Evolutionary conservation across 164 flowering plant genomes (phyloP), one percentile per base, ranked within the genome.

Genomic region (Vitis amurensis): DNA sequence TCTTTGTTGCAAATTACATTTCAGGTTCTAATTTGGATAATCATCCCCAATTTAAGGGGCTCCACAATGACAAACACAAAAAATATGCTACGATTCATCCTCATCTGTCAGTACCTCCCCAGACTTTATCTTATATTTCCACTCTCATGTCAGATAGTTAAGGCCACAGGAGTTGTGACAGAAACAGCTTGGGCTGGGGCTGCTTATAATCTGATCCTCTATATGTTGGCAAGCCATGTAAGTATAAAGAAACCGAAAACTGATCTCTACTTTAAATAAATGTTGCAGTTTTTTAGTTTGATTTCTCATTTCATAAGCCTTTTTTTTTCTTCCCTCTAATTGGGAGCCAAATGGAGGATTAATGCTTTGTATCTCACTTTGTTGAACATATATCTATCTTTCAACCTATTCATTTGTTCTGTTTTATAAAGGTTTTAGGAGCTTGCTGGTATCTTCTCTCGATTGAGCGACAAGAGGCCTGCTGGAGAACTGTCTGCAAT

Each of bases 101-200:
- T 88, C 44, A 79, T 87, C 23, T 76, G 82, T 62, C 90, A 87
- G 77, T 88, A 85, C 67, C 49, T 88, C 13, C 92, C 89, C 3
- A 76, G 85, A 62, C 84, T 88, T 2, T 83, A 55, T 64, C 85
- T 87, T 23, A 84, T 85, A 55, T 82, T 81, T 72, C 90, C 90
- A 51, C 78, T 88, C 2, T 78, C 88, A 15, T 68, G 79, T 4
- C 83, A 84, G 73, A 83, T 88, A 49, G 83, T 84, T 37, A 84
- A 87, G 75, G 84, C 90, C 60, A 78, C 85, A 16, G 90, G 92
- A 7, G 82, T 88, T 63, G 82, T 88, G 61, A 88, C 89, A 44
- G 81, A 83, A 61, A 84, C 89, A 51, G 88, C 90, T 14, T 88
- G 91, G 91, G 88, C 90, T 14, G 90, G 93, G 29, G 93, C 93